phyloP scores from a whole-genome alignment of 495 filamentous ascomycete species.

The Pyrenula massariospora region DNA sequence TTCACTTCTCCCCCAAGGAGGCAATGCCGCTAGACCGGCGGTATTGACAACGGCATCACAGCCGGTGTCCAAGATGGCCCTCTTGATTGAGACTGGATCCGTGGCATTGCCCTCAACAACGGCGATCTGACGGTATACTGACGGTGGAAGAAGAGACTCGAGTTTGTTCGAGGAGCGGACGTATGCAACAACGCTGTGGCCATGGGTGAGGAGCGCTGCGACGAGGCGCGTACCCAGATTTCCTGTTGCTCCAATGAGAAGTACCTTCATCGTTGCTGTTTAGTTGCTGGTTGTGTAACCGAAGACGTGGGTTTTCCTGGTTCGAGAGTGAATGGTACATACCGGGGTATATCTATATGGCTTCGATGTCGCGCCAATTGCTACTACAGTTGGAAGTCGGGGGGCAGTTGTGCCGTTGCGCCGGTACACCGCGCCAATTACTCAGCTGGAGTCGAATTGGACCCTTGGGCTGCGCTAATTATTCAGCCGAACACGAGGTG shows the following conservation, averaged over 20 bases:
- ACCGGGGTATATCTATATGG: neutral
- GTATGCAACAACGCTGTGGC: conserved; percentile 22
- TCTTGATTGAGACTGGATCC: conserved; percentile 17
- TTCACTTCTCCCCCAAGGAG: conserved; percentile 14
- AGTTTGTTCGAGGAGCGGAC: conserved; percentile 28
- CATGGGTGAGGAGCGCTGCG: conserved; percentile 24
- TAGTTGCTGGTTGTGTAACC: neutral
- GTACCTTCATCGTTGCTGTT: conserved; percentile 22
- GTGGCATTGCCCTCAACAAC: conserved; percentile 27
- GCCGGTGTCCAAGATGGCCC: conserved; percentile 16
- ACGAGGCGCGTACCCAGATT: conserved; percentile 27
- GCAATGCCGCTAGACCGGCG: conserved; percentile 18
- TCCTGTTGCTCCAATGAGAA: conserved; percentile 30
- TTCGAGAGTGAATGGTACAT: neutral
- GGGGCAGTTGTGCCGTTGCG: neutral
- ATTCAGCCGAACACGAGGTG: too few relatives aligned
- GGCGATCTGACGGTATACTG: conserved; percentile 4
- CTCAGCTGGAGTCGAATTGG: neutral
- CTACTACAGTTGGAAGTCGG: neutral
- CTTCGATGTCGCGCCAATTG: neutral
- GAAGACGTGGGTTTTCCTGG: neutral
- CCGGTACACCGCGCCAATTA: neutral
- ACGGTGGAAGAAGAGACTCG: conserved; percentile 2
- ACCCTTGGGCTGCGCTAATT: neutral
- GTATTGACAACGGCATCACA: conserved; percentile 28